These are phyloP conservation scores for Penicillium aurantiogriseum DNA, from an alignment of 2,329 filamentous ascomycete species.

Conservation along the genomic window DNA sequence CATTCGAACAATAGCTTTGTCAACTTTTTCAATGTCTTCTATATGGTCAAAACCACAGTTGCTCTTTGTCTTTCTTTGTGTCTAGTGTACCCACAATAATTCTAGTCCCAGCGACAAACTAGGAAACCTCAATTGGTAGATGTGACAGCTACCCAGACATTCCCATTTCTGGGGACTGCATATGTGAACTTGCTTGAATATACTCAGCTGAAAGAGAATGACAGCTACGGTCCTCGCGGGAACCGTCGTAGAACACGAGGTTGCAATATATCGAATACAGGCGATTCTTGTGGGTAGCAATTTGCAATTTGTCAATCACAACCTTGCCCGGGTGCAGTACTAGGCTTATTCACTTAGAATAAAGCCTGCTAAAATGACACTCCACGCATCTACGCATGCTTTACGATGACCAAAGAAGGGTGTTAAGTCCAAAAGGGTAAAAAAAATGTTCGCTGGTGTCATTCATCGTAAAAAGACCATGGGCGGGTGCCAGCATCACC, in stretches of 20 bases:
- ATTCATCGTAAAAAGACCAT: conserved; percentile 8
- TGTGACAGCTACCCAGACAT: no score
- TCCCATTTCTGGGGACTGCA: no score
- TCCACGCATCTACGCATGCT: not conserved
- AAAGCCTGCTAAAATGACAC: not conserved
- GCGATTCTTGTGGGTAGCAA: not conserved
- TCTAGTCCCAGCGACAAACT: no score
- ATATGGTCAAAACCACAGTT: not conserved
- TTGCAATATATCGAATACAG: no score
- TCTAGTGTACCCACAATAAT: not conserved
- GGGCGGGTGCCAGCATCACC: not conserved
- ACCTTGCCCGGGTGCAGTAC: not conserved
- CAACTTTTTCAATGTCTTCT: not conserved
- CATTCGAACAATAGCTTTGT: not conserved
- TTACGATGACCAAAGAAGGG: not conserved
- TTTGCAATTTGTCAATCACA: not conserved
- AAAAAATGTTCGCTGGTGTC: conserved; percentile 4
- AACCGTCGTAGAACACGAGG: not conserved
- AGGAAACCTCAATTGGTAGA: not conserved
- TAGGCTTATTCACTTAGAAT: not conserved
- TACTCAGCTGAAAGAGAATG: no score
- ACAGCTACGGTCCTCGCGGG: not conserved
- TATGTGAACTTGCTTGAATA: not conserved
- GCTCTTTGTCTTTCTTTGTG: not conserved
- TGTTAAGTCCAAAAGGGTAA: not conserved